Base-by-base conservation (phyloP, 2,329 filamentous ascomycete genomes). In the Colletotrichum scovillei region DNA sequence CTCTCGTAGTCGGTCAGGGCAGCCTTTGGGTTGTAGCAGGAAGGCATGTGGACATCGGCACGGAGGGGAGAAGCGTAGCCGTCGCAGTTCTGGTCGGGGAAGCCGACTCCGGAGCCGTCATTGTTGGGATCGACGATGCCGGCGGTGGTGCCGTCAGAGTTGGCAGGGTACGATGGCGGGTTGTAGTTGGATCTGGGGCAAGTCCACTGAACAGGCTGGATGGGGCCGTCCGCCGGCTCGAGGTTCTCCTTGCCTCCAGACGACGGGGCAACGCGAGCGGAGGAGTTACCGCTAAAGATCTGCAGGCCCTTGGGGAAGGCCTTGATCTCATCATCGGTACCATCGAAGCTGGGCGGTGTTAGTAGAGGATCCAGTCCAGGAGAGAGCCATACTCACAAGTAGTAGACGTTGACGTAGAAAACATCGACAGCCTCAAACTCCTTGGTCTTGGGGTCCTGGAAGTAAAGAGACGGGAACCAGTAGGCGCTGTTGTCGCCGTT, bases 361-460 rank as follows among this genome's bases (percentile, higher is more conserved):
- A 82, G 74, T 74, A 75, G 30, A 62, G 9, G 30, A 22, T 56
- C 46, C 8, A 19, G 19, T 28, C 7, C 32, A 63, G 52, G 66
- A 4, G 5, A 19, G 5, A 9, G 8, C 16, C 3, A 11, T 16
- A 78, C 86, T 81, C 79, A 90, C 88, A 93, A 92, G 84, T 96
- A 95, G 86, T 97, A 97, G 74, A 89, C 89, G 78, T 92, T 92
- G 89, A 92, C 91, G 80, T 94, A 94, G 78, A 92, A 91, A 74
- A 93, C 84, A 57, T 91, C 86, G 22, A 95, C 93, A 46, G 88
- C 86, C 81, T 92, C 89, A 76, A 94, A 90, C 64, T 87, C 88
- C 62, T 89, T 89, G 75, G 91, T 90, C 76, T 88, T 84, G 77
- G 90, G 87, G 75, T 93, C 88, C 76, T 87, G 84, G 82, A 92